Base-by-base conservation (phyloP, 2,329 filamentous ascomycete species). In the Sclerotinia nivalis region DNA sequence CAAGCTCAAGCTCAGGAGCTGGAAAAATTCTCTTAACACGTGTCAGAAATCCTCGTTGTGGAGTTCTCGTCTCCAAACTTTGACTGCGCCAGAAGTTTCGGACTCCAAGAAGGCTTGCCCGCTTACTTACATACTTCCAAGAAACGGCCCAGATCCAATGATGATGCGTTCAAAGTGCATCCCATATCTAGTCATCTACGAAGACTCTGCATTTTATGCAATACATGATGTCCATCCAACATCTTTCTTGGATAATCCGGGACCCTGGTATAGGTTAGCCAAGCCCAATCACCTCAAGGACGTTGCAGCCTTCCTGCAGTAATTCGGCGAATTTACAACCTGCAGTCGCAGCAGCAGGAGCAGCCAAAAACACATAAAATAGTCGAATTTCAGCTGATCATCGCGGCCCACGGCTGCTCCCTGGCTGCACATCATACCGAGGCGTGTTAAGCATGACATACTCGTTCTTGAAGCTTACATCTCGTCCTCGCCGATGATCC, bases 31-130 rank as follows among this genome's bases (percentile, higher is more conserved):
- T 12, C 18, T 52, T 34, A 68, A 62, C 66, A 68, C 66, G 66
- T 68, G 66, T 68, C 66, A 34, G 22, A 31, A 37, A 68, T 60
- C 34, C n/a, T 40, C 34, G 18, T 47, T 18, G 31, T 61, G 47
- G 45, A 68, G 18, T 43, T 28, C n/a, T 68, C 66, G 66, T 68
- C 54, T 68, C 66, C 66, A 68, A 45, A 68, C 66, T 68, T 68
- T 62, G 31, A 62, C 55, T n/a, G 28, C 45, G 54, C 43, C 54
- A 47, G n/a, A n/a, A 28, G 40, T 22, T 28, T 25, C 54, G 65
- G 56, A 61, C 55, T 62, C 31, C 52, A 61, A 40, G 7, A 43
- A 54, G 55, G 66, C 66, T 68, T 68, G n/a, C 47, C 52, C 25
- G 56, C 55, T 52, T 50, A 68, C 34, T 61, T 61, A 50, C 18